phyloP scores from a whole-genome alignment of 1,284 basidiomycete genomes.

The Volvariella volvacea region DNA sequence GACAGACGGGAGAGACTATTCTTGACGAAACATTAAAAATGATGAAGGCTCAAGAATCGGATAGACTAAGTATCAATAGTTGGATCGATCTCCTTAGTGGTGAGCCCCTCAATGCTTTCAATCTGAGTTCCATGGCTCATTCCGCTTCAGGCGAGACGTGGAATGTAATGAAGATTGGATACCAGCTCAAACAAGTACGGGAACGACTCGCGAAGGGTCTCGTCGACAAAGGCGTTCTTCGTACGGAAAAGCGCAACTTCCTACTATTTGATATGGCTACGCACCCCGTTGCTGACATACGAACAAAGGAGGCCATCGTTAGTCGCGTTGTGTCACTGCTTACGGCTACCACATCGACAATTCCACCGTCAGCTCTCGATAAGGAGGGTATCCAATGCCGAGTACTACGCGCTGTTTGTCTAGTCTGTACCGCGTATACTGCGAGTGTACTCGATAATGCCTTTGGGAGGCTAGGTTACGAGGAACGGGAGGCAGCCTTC shows the following conservation, averaged over 20 bases:
- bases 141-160: constrained; percentile 80
- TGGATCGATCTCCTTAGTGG: constrained; percentile 94
- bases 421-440: constrained; percentile 86
- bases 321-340: constrained; percentile 71
- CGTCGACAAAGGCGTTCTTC: constrained; percentile 94
- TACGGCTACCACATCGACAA: constrained; percentile 77
- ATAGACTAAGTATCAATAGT: constrained; percentile 82
- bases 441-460: constrained; percentile 95
- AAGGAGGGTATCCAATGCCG: constrained; percentile 77
- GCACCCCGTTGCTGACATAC: constrained; percentile 88
- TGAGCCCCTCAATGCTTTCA: constrained; percentile 23
- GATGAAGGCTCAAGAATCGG: constrained; percentile 71
- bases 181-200: constrained; percentile 94
- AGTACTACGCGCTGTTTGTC: constrained; percentile 71
- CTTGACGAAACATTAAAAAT: constrained; percentile 93
- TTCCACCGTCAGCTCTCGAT: constrained; percentile 68
- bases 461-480: constrained; percentile 80
- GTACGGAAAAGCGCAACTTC: constrained; percentile 96
- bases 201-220: constrained; percentile 96
- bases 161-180: constrained; percentile 98
- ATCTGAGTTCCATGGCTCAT: constrained; percentile 4
- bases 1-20: constrained; percentile 91
- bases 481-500: constrained; percentile 88
- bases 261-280: constrained; percentile 98
- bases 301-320: constrained; percentile 82